Base-by-base conservation (phyloP, 2,329 filamentous ascomycete genomes). In the Bipolaris bicolor region DNA sequence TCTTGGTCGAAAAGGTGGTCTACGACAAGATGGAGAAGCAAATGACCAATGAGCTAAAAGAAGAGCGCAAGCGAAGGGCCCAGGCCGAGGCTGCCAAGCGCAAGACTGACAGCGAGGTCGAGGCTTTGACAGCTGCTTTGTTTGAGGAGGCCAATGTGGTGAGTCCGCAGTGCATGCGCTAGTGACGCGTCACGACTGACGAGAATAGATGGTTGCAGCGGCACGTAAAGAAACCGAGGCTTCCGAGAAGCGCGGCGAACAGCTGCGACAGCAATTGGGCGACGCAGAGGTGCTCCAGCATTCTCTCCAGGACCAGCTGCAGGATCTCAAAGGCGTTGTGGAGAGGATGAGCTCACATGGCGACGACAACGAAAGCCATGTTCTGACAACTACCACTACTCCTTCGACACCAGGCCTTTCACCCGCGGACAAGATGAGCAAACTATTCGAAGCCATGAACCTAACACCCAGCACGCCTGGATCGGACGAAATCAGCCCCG, bases 121-220 rank as follows among this genome's bases (percentile, higher is more conserved):
- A 98, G 78, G 91, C 87, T 50, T 78, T 99, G 62, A 98, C 95
- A 0, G 88, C 92, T 1, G 92, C 92, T 26, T 83, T 99, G n/a
- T 99, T 99, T 62, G 92, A 98, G 73, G 94, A 99, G 81, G 95
- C 95, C 48, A 98, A 99, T 79, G 93, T 90, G 77, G 86, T 88
- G 74, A 58, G 78, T 73, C 73, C 45, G 6, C 46, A 34, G 36
- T 33, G 13, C 40, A 3, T 36, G 26, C 22, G 3, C 7, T 37
- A 20, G 3, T 39, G 2, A 7, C n/a, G 43, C 26, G 26, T 39
- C 5, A 16, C 9, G 31, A 10, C 41, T 51, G 22, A 49, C 26
- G 1, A 37, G 39, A 60, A 36, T 61, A 88, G 83, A 98, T 99
- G 94, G 95, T 99, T 50, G 91, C 94, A 39, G 88, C 87, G 15